Conservation (phyloP, 495 filamentous ascomycete genomes). For the Clohesyomyces aquaticus region DNA sequence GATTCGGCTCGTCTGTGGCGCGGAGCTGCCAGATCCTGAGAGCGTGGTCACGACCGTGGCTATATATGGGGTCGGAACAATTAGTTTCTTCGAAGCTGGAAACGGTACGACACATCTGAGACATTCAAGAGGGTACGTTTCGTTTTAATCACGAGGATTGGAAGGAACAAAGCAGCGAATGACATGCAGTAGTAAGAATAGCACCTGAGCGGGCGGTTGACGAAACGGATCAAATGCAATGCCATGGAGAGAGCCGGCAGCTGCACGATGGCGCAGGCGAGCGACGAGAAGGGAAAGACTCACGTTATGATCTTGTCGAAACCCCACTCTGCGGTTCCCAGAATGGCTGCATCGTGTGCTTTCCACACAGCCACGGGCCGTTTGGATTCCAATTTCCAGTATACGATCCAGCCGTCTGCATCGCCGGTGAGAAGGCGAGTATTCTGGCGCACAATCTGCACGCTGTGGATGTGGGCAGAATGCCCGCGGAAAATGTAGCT, state of each 20-base stretch:
- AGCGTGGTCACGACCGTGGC: conserved; percentile 88
- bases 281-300: conserved; percentile 45
- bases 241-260: background rate
- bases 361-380: conserved; percentile 85
- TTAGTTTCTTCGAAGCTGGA: conserved; percentile 6
- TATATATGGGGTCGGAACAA: conserved; percentile 43
- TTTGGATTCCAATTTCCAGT: conserved; percentile 84
- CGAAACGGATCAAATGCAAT: conserved; percentile 5
- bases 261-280: conserved; percentile 13
- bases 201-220: conserved; percentile 9
- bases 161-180: background rate
- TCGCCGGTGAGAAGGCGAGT: conserved; percentile 82
- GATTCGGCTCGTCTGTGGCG: conserved; percentile 60
- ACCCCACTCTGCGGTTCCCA: conserved; percentile 73
- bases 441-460: conserved; percentile 73
- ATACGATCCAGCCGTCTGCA: conserved; percentile 83
- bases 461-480: conserved; percentile 74
- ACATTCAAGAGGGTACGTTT: background rate
- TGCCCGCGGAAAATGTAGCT: conserved; percentile 89
- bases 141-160: background rate
- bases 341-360: conserved; percentile 76
- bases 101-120: background rate
- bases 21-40: conserved; percentile 80
- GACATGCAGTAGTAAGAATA: conserved; percentile 10
- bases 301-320: conserved; percentile 72